Evolutionary conservation across 345 rosid species (phyloP), one percentile per base, ranked within the genome.

Genomic region (Citrus sp.): DNA sequence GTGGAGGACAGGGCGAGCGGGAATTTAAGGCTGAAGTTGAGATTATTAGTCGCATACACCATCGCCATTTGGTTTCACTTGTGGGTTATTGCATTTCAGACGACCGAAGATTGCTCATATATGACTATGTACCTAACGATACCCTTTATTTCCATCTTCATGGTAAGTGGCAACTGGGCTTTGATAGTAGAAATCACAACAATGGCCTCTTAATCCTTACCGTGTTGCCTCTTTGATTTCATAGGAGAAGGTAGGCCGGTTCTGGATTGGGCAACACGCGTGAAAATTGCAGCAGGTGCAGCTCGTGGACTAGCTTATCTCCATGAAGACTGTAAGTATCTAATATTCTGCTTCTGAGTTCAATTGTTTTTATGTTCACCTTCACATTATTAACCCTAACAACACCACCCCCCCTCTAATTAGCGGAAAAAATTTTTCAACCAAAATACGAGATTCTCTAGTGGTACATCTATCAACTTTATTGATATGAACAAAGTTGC

Each of bases 221-320:
- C 76, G 19, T 62, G 24, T 40, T 60, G 42, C 74, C 62, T 64
- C 68, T 67, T 73, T 7, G 73, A 77, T 51, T 78, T 78, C 78
- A 70, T 85, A 93, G 99, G 86, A 42, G 83, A 85, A 85, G 90
- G 84, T 40, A 79, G 84, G 77, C 90, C 88, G 1, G 91, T 88
- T 80, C 82, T 93, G 35, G 94, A 90, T 76, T 95, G 99, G 99
- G 86, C 78, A 79, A 86, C 83, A 72, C 98, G 98, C 56, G 81
- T 93, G 35, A 95, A 84, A 87, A 85, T 93, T 73, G 96, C 97
- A 77, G 88, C 85, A 71, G 99, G 99, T 76, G 99, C 98, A 35
- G 98, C 98, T 85, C 99, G 98, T 70, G 99, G 99, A 76, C 73
- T 93, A 84, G 94, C 97, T 85, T 95, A 95, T 87, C 99, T 95